phyloP scores from a whole-genome alignment of 2,329 filamentous ascomycete genomes.

The Phaeosphaeria sp. region DNA sequence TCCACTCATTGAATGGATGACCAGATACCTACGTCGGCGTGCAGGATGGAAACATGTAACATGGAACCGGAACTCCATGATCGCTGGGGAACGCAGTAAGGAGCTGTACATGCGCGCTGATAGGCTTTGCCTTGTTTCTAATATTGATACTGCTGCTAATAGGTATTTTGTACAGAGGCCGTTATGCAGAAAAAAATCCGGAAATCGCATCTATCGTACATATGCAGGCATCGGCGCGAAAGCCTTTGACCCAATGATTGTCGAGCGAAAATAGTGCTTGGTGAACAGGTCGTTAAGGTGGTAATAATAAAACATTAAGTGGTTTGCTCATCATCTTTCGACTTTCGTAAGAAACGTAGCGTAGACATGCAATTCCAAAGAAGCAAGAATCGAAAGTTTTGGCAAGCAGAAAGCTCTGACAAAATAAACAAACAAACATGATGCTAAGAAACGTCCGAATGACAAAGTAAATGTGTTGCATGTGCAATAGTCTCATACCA shows the following conservation, averaged over 20 bases:
- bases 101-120: conserved; percentile 16
- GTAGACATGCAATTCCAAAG: conserved; percentile 31
- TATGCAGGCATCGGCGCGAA: background rate
- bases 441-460: conserved; percentile 10
- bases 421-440: background rate
- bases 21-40: conserved; percentile 29
- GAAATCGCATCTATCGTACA: conserved; percentile 45
- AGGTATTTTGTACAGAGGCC: conserved; percentile 48
- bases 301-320: conserved; percentile 47
- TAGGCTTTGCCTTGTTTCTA: conserved; percentile 28
- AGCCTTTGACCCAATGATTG: conserved; percentile 9
- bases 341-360: conserved; percentile 37
- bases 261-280: conserved; percentile 14
- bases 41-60: conserved; percentile 32
- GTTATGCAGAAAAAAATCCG: conserved; percentile 31
- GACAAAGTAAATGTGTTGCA: conserved; percentile 22
- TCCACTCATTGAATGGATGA: conserved; percentile 31
- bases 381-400: conserved; percentile 25
- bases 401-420: conserved; percentile 22
- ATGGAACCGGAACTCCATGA: conserved; percentile 23
- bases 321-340: conserved; percentile 40
- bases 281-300: conserved; percentile 40
- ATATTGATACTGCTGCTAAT: conserved; percentile 42
- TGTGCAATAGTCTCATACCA: conserved; percentile 35
- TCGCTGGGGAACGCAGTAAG: conserved; percentile 16